A percentile compares a stretch with the other conserved stretches of the same genome.
Evolutionary conservation across 371 early-diverging fungal genomes (phyloP).

Genomic region (Umbelopsis sp.): DNA sequence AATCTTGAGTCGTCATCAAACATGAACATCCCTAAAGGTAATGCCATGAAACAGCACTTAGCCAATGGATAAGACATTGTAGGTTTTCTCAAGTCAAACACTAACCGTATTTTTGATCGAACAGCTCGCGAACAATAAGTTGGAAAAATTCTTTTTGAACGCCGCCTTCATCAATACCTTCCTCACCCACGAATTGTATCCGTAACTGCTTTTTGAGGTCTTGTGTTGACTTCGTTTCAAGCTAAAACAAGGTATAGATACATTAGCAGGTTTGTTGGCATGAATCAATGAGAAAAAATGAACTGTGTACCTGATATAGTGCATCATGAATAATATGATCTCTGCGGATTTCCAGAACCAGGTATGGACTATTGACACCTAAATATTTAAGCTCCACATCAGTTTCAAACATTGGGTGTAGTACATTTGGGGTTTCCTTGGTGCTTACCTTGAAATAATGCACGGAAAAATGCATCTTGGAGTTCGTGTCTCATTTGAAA

Average conservation of each 20-base stretch:
- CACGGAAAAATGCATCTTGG: slow-evolving; percentile 81
- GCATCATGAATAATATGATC: slow-evolving; percentile 80
- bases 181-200: slow-evolving; percentile 89
- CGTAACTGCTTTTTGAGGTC: slow-evolving; percentile 90
- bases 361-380: slow-evolving; percentile 87
- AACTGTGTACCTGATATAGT: slow-evolving; percentile 58
- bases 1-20: slow-evolving; percentile 83
- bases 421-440: neutral
- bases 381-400: slow-evolving; percentile 7
- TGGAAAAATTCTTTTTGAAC: slow-evolving; percentile 97
- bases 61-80: neutral
- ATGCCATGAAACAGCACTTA: neutral
- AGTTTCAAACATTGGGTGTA: neutral
- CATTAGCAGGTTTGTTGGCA: neutral
- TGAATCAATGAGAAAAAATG: neutral
- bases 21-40: slow-evolving; percentile 69
- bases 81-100: neutral
- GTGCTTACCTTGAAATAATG: slow-evolving; percentile 70
- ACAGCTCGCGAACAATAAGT: slow-evolving; percentile 86
- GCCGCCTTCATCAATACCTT: slow-evolving; percentile 90
- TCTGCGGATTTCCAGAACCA: slow-evolving; percentile 82
- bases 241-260: slow-evolving; percentile 39
- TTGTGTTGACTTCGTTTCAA: slow-evolving; percentile 73
- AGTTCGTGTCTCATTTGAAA: slow-evolving; percentile 76
- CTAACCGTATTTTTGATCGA: slow-evolving; percentile 88